Percentiles rank a stretch among this genome's conserved stretches.
Evolutionary conservation across 495 filamentous ascomycete species (phyloP).

Genomic region (Cudoniella acicularis): DNA sequence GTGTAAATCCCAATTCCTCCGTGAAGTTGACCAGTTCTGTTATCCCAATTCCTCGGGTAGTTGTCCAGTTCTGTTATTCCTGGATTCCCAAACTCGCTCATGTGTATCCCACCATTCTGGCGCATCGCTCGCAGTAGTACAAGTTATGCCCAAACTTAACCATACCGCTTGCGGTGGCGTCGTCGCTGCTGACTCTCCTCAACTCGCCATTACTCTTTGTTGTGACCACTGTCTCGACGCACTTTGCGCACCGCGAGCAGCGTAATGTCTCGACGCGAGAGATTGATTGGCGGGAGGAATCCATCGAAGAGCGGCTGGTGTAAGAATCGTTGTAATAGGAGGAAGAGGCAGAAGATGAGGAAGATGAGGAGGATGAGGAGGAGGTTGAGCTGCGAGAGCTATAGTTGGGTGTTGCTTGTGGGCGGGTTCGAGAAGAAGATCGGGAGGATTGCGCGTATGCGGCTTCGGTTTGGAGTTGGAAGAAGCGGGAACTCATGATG

Average conservation of each 20-base stretch:
- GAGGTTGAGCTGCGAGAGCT: too few relatives aligned
- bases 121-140: conserved; percentile 75
- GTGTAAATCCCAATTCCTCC: not conserved
- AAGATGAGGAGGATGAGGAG: conserved; percentile 31
- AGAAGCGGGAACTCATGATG: not conserved
- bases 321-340: conserved; percentile 11
- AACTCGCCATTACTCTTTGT: not conserved
- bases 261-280: conserved; percentile 50
- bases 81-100: conserved; percentile 35
- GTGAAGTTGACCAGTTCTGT: not conserved
- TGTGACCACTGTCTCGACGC: conserved; percentile 43
- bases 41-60: too few relatives aligned
- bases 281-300: conserved; percentile 34
- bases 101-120: conserved; percentile 65
- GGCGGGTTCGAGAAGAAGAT: too few relatives aligned
- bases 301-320: conserved; percentile 4
- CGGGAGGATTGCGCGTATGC: too few relatives aligned
- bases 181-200: conserved; percentile 39
- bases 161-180: conserved; percentile 49
- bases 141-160: conserved; percentile 73
- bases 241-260: conserved; percentile 52
- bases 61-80: not conserved
- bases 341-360: conserved; percentile 30
- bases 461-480: conserved; percentile 13
- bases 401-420: not conserved